Percentiles rank a stretch among this genome's conserved stretches.
Evolutionary conservation across 306 rosid genomes (phyloP).

Genomic region (Vicia sativa): DNA sequence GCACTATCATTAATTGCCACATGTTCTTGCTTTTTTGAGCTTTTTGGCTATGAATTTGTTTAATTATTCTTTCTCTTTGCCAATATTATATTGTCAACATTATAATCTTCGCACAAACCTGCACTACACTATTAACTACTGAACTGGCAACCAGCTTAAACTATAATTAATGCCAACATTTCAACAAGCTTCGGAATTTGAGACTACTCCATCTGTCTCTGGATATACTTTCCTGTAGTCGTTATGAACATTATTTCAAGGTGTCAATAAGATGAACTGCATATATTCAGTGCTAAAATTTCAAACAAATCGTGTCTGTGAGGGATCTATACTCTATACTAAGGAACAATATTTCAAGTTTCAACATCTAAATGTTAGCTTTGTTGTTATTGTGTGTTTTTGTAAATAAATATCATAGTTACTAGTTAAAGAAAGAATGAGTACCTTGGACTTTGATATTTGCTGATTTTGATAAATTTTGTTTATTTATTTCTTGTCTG

Average conservation of each 20-base stretch:
- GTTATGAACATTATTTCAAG: neutral
- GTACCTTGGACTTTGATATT: constrained; percentile 33
- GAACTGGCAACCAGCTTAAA: neutral
- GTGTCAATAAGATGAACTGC: constrained; percentile 11
- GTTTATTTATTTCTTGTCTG: constrained; percentile 34
- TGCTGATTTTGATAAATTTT: constrained; percentile 18
- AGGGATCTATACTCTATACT: constrained; percentile 18
- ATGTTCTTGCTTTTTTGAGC: neutral
- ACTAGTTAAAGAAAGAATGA: constrained; percentile 28
- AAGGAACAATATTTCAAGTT: neutral
- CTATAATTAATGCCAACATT: neutral
- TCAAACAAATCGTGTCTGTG: constrained; percentile 13
- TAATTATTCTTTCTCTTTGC: constrained; percentile 11
- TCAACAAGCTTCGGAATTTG: constrained; percentile 25
- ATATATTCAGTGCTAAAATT: constrained; percentile 29
- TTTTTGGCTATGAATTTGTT: constrained; percentile 25
- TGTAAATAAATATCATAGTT: neutral
- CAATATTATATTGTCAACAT: constrained; percentile 17
- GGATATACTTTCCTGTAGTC: constrained; percentile 23
- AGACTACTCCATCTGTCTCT: constrained; percentile 12
- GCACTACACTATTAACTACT: constrained; percentile 6
- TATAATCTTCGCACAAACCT: constrained; percentile 8
- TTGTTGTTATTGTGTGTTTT: neutral
- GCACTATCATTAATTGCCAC: constrained; percentile 23
- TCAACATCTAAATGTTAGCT: neutral